Base-by-base conservation (phyloP, 2,329 filamentous ascomycete genomes). In the Aspergillus calidoustus region DNA sequence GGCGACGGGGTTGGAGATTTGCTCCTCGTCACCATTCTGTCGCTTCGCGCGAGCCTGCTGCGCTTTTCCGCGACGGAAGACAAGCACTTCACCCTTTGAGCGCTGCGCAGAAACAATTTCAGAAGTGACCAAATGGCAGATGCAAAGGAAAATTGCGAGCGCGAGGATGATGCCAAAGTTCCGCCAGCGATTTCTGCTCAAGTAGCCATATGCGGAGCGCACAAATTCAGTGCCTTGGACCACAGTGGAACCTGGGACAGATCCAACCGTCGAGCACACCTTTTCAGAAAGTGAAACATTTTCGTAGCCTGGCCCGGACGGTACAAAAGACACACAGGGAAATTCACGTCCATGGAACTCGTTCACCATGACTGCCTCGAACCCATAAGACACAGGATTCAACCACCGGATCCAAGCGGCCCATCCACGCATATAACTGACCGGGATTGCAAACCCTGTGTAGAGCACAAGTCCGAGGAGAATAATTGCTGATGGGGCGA, bases 351-450 rank as follows among this genome's bases (percentile, higher is more conserved):
- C 80, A 68, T 87, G 77, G 65, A 96, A 96, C 75, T 96, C 92
- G 76, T 96, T 96, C 64, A 91, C 85, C 82, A 95, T 89, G 23
- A 96, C 82, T 0, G 89, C 81, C 74, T 96, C 92, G 69, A 96
- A 96, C 0, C 88, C 87, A 64, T 95, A 96, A 3, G 86, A 87
- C 3, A 96, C 83, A 3, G 91, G 91, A 62, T 95, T 89, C 31
- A 94, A 79, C 73, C 91, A 93, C 71, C 88, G 89, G 57, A 95
- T 86, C 92, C 92, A 96, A 59, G 86, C 83, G 69, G 89, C 89
- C 91, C 91, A 96, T 1, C 80, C 84, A 7, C 89, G 83, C 89
- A 91, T 94, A 76, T 93, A 69, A 3, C 60, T 65, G 1, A 52
- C 48, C 1, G 55, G 55, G n/a, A 57, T 57, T 34, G 38, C 48